A percentile compares a stretch with the other conserved stretches of the same genome.
These are phyloP conservation scores for Fusarium mundagurra DNA, from an alignment of 2,329 filamentous ascomycete genomes.

Conservation along the genomic window DNA sequence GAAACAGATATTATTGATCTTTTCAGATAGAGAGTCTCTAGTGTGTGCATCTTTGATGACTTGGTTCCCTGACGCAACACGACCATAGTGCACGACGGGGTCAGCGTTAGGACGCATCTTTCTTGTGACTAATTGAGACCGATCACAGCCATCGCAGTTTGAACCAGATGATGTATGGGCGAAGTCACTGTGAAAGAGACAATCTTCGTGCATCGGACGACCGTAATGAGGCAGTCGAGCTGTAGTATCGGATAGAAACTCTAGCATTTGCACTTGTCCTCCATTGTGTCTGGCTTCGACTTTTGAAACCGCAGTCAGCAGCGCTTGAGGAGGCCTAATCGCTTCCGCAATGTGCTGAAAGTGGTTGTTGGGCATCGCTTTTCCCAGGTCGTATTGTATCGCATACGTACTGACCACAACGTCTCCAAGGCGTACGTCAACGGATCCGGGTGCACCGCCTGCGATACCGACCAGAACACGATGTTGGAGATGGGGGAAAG, in stretches of 20 bases:
- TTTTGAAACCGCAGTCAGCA: constrained; percentile 16
- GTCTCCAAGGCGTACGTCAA: constrained; percentile 39
- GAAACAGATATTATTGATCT: constrained; percentile 32
- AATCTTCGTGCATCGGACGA: background rate
- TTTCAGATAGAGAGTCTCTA: constrained; percentile 43
- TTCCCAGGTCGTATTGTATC: constrained; percentile 42
- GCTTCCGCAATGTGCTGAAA: constrained; percentile 2
- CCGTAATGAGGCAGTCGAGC: background rate
- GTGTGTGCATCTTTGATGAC: constrained; percentile 48
- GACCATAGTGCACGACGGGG: background rate
- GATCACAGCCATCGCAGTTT: background rate
- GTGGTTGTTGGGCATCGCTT: background rate
- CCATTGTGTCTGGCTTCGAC: constrained; percentile 3
- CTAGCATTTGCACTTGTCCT: background rate
- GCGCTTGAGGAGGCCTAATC: accelerated
- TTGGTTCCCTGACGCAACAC: constrained; percentile 46
- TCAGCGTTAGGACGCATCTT: accelerated
- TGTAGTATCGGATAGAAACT: background rate
- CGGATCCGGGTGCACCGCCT: constrained; percentile 20
- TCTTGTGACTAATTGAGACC: accelerated
- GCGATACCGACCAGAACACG: constrained; percentile 41
- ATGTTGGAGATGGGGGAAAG: constrained; percentile 52
- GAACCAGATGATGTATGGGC: background rate
- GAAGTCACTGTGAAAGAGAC: background rate
- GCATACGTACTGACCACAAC: constrained; percentile 40